These are phyloP conservation scores for Actinidia chinensis DNA, from an alignment of 179 eudicot genomes.

Conservation along the genomic window DNA sequence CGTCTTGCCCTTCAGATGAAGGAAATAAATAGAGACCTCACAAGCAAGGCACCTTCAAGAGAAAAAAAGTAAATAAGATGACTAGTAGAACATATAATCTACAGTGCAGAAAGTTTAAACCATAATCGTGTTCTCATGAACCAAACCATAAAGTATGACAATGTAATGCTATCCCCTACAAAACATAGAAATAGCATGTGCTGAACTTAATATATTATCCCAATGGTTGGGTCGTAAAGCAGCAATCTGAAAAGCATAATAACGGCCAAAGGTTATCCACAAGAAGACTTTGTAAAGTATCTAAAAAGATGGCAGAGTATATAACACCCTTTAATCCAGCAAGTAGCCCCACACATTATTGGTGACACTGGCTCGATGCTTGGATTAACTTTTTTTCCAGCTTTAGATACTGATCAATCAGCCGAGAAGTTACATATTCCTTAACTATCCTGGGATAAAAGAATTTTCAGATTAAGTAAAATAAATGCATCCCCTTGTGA, in stretches of 20 bases:
- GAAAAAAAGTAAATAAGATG: conserved; percentile 1
- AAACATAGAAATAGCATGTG: conserved; percentile 94
- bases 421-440: conserved; percentile 77
- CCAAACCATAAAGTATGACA: too few species aligned
- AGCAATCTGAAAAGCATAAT: conserved; percentile 57
- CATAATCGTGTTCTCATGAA: background rate
- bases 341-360: conserved; percentile 92
- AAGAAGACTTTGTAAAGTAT: conserved; percentile 11
- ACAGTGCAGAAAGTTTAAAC: background rate
- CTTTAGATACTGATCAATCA: conserved; percentile 84
- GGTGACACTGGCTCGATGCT: conserved; percentile 71
- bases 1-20: conserved; percentile 71
- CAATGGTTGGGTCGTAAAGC: conserved; percentile 76
- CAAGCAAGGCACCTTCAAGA: conserved; percentile 7
- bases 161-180: background rate
- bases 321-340: conserved; percentile 66
- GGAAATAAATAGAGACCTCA: conserved; percentile 14
- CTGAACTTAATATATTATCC: conserved; percentile 56
- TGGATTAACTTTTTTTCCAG: conserved; percentile 75
- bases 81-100: conserved; percentile 7
- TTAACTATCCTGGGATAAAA: conserved; percentile 69
- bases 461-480: conserved; percentile 19
- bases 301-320: conserved; percentile 12
- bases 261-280: background rate
- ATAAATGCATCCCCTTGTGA: conserved; percentile 12